These are phyloP conservation scores for Pythium aristosporum DNA, from an alignment of 352 stramenopile genomes.

Conservation along the genomic window DNA sequence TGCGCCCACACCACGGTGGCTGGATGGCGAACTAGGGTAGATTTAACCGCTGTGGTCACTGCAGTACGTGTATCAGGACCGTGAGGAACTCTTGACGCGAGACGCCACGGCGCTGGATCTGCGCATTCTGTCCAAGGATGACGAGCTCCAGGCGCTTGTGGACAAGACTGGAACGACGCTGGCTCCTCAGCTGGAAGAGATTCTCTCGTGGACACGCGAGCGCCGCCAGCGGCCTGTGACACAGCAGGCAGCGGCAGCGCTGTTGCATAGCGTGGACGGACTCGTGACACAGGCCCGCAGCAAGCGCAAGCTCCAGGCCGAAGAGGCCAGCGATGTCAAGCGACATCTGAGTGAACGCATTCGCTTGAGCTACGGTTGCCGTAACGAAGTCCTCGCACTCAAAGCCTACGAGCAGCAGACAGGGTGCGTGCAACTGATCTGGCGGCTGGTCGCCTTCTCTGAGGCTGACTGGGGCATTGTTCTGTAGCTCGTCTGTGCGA, in stretches of 20 bases:
- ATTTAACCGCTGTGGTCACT: not conserved
- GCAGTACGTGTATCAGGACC: slow-evolving; percentile 67
- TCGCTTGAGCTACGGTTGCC: slow-evolving; percentile 57
- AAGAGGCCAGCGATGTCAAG: slow-evolving; percentile 43
- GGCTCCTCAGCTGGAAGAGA: slow-evolving; percentile 41
- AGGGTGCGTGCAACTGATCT: slow-evolving; percentile 26
- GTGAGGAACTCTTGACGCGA: slow-evolving; percentile 42
- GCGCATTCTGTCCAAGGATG: slow-evolving; percentile 53
- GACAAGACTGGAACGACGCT: slow-evolving; percentile 40
- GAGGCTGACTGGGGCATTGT: not conserved
- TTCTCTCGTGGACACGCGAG: slow-evolving; percentile 50
- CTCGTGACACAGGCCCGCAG: slow-evolving; percentile 41
- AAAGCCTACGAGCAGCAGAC: slow-evolving; percentile 63
- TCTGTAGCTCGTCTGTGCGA: slow-evolving; percentile 36
- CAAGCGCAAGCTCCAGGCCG: slow-evolving; percentile 36
- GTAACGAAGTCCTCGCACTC: slow-evolving; percentile 67
- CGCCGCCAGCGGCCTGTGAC: slow-evolving; percentile 22
- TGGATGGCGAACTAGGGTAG: too few species aligned
- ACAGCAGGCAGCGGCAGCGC: slow-evolving; percentile 33
- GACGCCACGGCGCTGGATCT: slow-evolving; percentile 50
- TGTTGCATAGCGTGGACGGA: slow-evolving; percentile 42
- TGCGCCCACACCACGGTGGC: slow-evolving; percentile 3
- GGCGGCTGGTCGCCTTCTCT: not conserved
- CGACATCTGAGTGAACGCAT: slow-evolving; percentile 57
- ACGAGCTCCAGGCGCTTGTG: slow-evolving; percentile 55